Evolutionary conservation across 345 rosid species (phyloP), one percentile per base, ranked within the genome.

Genomic region (Citrus mangshanensis): DNA sequence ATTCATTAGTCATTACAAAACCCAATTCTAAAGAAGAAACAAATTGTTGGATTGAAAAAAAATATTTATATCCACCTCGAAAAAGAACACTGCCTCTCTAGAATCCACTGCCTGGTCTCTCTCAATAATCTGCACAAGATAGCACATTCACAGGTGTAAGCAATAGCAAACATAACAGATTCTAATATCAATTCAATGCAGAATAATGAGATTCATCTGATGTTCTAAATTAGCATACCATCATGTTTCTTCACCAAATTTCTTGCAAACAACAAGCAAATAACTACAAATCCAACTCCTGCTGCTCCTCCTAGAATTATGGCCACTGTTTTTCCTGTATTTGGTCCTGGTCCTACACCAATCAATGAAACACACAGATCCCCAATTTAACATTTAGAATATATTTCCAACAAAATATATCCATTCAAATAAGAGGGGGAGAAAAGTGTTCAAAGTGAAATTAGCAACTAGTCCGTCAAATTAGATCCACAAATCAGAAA

Each of bases 251-350:
- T 96, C 90, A 86, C 69, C 87, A 91, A 81, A 79, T 77, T 80
- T 82, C 92, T 91, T 28, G 97, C 97, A 86, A 90, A 94, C 86
- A 96, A 76, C 85, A 94, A 83, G 77, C 91, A 90, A 73, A 94
- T 96, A 66, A 96, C 91, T 78, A 96, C 84, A 80, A 96, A 96
- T 55, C 93, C 98, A 30, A 96, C 91, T 67, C 90, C 97, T 75
- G 93, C 97, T 63, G 93, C 95, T 75, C 99, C 98, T 86, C 99
- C 99, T 70, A 96, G 76, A 85, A 96, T 93, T 79, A 96, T 94
- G 82, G 99, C 99, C 90, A 94, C 99, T 18, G 98, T 93, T 88
- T 91, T 96, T 30, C 95, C 95, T 60, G 98, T 84, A 72, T 81
- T 91, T 74, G 85, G 92, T 80, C 91, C 93, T 78, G 93, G 76